phyloP scores from a whole-genome alignment of 2,329 filamentous ascomycete genomes.

The Alternaria solani region DNA sequence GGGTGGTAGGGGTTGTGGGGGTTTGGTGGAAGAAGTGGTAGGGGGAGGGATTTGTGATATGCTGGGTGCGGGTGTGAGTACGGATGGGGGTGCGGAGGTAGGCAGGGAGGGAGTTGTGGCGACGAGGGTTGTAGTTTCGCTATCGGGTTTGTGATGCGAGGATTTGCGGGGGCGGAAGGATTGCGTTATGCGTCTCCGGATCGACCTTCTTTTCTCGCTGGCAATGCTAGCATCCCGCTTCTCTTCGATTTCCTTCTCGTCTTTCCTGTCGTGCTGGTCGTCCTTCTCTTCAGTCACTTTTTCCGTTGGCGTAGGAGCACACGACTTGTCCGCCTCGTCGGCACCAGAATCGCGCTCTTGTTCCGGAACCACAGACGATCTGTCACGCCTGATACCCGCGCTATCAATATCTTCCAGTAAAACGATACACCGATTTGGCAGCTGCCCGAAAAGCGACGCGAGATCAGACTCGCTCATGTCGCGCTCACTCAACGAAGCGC shows the following conservation, averaged over 20 bases:
- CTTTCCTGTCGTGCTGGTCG: neutral
- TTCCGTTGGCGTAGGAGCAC: neutral
- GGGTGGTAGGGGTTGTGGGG: neutral
- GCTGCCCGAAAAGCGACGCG: conserved; percentile 53
- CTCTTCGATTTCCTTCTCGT: neutral
- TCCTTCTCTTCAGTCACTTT: neutral
- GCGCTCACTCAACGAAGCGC: conserved; percentile 67
- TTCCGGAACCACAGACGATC: neutral
- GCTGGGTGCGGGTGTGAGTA: neutral
- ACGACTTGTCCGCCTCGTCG: neutral
- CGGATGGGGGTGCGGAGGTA: neutral
- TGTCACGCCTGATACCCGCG: conserved; percentile 54
- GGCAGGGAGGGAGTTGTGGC: neutral
- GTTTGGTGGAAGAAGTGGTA: neutral
- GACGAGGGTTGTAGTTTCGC: conserved; percentile 10
- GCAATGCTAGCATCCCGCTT: neutral
- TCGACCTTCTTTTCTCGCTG: conserved; percentile 1
- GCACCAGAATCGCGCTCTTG: neutral
- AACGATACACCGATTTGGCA: conserved; percentile 57
- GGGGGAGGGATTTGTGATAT: neutral
- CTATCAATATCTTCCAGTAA: conserved; percentile 59
- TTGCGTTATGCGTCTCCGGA: conserved; percentile 2
- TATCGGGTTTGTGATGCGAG: neutral
- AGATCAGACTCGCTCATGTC: conserved; percentile 74
- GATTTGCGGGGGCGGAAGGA: neutral